phyloP scores from a whole-genome alignment of 805 yeast genomes.

The Hanseniaspora singularis region DNA sequence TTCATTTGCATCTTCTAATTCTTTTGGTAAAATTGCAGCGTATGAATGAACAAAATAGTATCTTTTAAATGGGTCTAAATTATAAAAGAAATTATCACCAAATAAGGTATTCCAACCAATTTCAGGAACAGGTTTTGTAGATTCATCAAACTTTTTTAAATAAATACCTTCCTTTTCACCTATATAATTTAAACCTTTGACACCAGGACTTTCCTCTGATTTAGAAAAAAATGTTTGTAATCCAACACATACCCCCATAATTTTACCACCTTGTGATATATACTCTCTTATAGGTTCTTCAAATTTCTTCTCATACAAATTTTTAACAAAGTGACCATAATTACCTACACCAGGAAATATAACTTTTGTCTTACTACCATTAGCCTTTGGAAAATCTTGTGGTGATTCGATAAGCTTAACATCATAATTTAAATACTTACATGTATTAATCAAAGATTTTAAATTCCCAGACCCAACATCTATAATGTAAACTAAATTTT shows the following conservation, averaged over 20 bases:
- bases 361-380: slow-evolving; percentile 40
- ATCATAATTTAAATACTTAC: slow-evolving; percentile 61
- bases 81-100: slow-evolving; percentile 36
- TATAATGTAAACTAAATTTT: slow-evolving; percentile 43
- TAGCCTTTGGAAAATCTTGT: slow-evolving; percentile 40
- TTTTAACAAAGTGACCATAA: slow-evolving; percentile 82
- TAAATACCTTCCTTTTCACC: slow-evolving; percentile 29
- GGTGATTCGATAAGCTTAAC: slow-evolving; percentile 46
- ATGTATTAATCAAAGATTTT: slow-evolving; percentile 79
- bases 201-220: slow-evolving; percentile 60
- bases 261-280: slow-evolving; percentile 63
- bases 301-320: slow-evolving; percentile 49
- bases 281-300: slow-evolving; percentile 54
- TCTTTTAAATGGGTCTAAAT: slow-evolving; percentile 52
- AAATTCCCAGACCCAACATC: slow-evolving; percentile 93
- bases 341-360: slow-evolving; percentile 96
- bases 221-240: slow-evolving; percentile 69
- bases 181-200: slow-evolving; percentile 50
- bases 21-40: slow-evolving; percentile 53
- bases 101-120: slow-evolving; percentile 80
- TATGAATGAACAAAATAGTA: slow-evolving; percentile 94
- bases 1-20: slow-evolving; percentile 27
- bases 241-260: slow-evolving; percentile 98
- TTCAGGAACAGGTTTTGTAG: slow-evolving; percentile 78
- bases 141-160: slow-evolving; percentile 49